Evolutionary conservation across 2,329 filamentous ascomycete species (phyloP).

Genomic region (Stemphylium lycopersici): DNA sequence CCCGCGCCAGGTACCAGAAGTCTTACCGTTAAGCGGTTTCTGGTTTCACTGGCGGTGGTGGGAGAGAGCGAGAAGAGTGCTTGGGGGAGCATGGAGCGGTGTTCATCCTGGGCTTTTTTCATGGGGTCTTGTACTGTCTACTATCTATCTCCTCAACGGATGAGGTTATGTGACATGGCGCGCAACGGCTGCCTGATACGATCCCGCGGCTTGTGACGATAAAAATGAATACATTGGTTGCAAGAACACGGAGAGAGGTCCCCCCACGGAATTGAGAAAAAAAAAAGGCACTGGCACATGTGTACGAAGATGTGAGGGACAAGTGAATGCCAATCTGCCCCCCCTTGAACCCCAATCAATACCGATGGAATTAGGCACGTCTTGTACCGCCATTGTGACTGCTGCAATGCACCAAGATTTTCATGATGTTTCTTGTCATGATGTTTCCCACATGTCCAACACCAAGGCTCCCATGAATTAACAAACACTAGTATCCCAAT

Average conservation of each 20-base stretch:
- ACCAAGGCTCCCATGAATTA: constrained; percentile 24
- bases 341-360: not conserved
- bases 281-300: not conserved
- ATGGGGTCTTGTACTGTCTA: constrained; percentile 35
- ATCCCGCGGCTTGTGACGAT: constrained; percentile 47
- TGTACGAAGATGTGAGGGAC: constrained; percentile 2
- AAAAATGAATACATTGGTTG: constrained; percentile 50
- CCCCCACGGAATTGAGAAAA: constrained; percentile 1
- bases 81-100: constrained; percentile 43
- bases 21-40: constrained; percentile 84
- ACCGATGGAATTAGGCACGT: not conserved
- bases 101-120: constrained; percentile 49
- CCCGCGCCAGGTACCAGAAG: constrained; percentile 97
- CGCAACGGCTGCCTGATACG: constrained; percentile 37
- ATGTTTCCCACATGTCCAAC: constrained; percentile 7
- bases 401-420: not conserved
- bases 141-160: constrained; percentile 25
- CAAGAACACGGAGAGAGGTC: constrained; percentile 29
- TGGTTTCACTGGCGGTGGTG: constrained; percentile 8
- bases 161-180: constrained; percentile 35
- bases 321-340: constrained; percentile 8
- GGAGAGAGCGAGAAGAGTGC: constrained; percentile 19
- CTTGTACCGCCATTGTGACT: not conserved
- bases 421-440: not conserved
- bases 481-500: not conserved